Evolutionary conservation across 305 asterid genomes (phyloP).

Genomic region (Caryopteris hybrid): DNA sequence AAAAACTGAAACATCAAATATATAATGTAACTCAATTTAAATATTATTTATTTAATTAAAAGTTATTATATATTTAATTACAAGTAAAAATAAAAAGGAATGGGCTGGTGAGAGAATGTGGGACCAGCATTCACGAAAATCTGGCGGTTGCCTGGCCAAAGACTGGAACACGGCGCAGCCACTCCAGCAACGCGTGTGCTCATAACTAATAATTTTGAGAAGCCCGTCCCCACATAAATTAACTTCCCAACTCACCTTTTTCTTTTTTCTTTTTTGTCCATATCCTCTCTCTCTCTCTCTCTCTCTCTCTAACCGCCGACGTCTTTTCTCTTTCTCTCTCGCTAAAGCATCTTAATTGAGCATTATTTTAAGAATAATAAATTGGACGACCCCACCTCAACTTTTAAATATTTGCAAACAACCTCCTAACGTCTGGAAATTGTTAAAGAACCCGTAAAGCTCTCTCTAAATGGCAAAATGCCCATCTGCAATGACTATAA

Average conservation of each 20-base stretch:
- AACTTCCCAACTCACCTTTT: constrained; percentile 31
- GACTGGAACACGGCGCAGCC: not conserved
- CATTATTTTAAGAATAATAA: not conserved
- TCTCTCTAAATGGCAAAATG: too few relatives aligned
- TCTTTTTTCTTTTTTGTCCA: not conserved
- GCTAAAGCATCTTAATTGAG: too few relatives aligned
- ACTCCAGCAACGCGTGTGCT: constrained; percentile 12
- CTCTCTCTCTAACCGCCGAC: constrained; percentile 25
- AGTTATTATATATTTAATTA: too few relatives aligned
- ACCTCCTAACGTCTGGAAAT: too few relatives aligned
- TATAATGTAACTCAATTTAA: too few relatives aligned
- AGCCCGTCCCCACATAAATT: not conserved
- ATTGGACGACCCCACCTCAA: not conserved
- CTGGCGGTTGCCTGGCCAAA: not conserved
- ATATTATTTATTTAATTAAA: too few relatives aligned
- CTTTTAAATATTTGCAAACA: not conserved
- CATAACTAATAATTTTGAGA: not conserved
- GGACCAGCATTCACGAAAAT: not conserved
- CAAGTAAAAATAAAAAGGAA: not conserved
- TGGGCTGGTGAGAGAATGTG: not conserved
- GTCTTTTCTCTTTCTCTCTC: not conserved
- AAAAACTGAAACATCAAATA: too few relatives aligned
- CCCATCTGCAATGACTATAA: too few relatives aligned
- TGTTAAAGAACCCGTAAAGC: too few relatives aligned
- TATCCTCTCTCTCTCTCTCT: not conserved